Evolutionary conservation across 768 basidiomycete genomes (phyloP), one percentile per base, ranked within the genome.

Genomic region (Russula griseocarnosa): DNA sequence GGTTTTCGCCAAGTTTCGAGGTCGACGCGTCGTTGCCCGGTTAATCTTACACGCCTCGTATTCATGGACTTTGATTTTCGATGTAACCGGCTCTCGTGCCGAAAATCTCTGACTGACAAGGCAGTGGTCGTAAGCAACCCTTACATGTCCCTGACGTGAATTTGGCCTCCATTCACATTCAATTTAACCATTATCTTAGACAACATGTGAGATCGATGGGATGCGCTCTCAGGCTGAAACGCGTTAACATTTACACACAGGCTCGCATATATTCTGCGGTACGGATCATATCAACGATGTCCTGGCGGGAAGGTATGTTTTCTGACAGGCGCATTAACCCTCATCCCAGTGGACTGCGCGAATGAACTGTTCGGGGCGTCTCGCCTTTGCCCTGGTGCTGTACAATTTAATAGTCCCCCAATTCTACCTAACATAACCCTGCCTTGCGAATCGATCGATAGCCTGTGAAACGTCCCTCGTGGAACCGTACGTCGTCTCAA

Each of bases 201-300:
- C 83, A n/a, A 83, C 83, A 46, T 84, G 83, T 85, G 67, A 70
- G 82, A 59, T 28, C 44, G 51, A 10, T 58, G n/a, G 40, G 54
- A 11, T 10, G 30, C 24, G 42, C 14, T 6, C 49, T 40, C 38
- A 40, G 38, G 38, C 16, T 14, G 24, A 34, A 22, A 53, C 46
- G 11, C 66, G 40, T 51, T 60, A 0, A 34, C 30, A 26, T 56
- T 8, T 28, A 53, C 20, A 64, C 16, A 64, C 60, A 91, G 90
- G 90, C 76, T 91, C 90, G 60, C 90, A 92, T 78, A 91, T 92
- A 74, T 92, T 92, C 72, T 92, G 90, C 72, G 80, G 90, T 88
- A 60, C 50, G 58, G 22, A 49, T 13, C 16, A 24, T 40, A 54
- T 38, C 28, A 30, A 10, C 30, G 8, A 4, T 3, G n/a, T 36